phyloP scores from a whole-genome alignment of 2,329 filamentous ascomycete genomes.

The Thermomyces lanuginosus region DNA sequence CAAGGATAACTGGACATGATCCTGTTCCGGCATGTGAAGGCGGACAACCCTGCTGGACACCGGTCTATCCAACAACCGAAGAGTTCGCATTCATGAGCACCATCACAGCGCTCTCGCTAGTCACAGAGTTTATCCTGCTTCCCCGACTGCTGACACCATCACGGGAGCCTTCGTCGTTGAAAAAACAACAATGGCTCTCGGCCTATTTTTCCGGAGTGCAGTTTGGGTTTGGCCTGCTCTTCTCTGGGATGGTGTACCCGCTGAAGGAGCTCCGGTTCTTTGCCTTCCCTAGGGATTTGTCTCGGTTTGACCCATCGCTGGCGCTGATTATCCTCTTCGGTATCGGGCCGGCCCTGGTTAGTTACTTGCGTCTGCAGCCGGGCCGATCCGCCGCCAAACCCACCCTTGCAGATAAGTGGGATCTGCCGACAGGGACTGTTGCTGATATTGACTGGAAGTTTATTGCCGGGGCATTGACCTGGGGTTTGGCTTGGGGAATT shows the following conservation, averaged over 20 bases:
- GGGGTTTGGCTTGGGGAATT: slow-evolving; percentile 37
- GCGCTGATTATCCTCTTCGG: slow-evolving; percentile 34
- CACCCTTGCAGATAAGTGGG: slow-evolving; percentile 26
- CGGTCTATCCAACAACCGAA: slow-evolving; percentile 25
- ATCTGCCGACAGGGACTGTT: slow-evolving; percentile 29
- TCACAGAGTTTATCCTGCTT: slow-evolving; percentile 20
- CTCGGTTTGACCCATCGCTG: slow-evolving; percentile 36
- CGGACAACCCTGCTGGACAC: slow-evolving; percentile 29
- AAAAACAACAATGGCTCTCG: slow-evolving; percentile 21
- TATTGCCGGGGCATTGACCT: slow-evolving; percentile 30
- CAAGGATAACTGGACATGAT: slow-evolving; percentile 12
- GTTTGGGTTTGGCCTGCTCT: slow-evolving; percentile 36
- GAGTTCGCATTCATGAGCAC: slow-evolving; percentile 21
- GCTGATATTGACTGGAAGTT: slow-evolving; percentile 35
- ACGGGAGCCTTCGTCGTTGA: too few species aligned
- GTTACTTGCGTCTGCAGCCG: slow-evolving; percentile 16
- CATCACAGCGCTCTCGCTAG: slow-evolving; percentile 14
- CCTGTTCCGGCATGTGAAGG: slow-evolving; percentile 25
- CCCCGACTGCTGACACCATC: slow-evolving; percentile 16
- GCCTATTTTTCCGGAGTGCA: slow-evolving; percentile 33
- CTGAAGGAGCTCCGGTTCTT: slow-evolving; percentile 37
- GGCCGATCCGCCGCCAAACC: slow-evolving; percentile 21
- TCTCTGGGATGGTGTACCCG: slow-evolving; percentile 36
- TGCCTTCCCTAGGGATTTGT: slow-evolving; percentile 24
- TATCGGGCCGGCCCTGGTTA: slow-evolving; percentile 30